Evolutionary conservation across 179 eudicot genomes (phyloP).

Genomic region (Spergularia azorica): DNA sequence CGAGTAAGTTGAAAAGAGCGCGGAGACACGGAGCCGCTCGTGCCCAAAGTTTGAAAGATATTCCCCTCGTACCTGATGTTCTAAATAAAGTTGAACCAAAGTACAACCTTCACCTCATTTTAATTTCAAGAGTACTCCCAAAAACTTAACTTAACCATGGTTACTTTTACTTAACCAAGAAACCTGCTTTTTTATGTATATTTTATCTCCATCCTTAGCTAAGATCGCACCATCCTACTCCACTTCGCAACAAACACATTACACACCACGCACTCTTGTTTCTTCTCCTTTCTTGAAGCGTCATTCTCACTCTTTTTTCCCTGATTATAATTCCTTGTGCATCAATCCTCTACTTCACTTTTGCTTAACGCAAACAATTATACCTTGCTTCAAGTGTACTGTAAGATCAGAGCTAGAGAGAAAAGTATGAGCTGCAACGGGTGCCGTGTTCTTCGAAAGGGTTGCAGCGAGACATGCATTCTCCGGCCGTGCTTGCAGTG

Average conservation of each 20-base stretch:
- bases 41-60: constrained; percentile 48
- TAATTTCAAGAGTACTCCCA: background rate
- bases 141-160: constrained; percentile 31
- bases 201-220: background rate
- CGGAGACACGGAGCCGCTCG: constrained; percentile 57
- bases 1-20: constrained; percentile 14
- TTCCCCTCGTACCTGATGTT: constrained; percentile 12
- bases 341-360: background rate
- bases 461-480: constrained; percentile 54
- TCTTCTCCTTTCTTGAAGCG: background rate
- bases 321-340: no score
- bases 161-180: constrained; percentile 15
- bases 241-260: constrained; percentile 6
- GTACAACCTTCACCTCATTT: background rate
- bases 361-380: constrained; percentile 14
- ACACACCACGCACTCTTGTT: constrained; percentile 19
- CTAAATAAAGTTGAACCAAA: constrained; percentile 3
- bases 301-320: no score
- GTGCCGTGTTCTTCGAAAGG: constrained; percentile 48
- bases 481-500: constrained; percentile 46
- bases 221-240: constrained; percentile 10
- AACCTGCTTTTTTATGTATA: background rate
- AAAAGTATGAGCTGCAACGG: constrained; percentile 58
- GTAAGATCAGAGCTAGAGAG: background rate
- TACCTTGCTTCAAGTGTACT: background rate